Evolutionary conservation across 164 flowering plant species (phyloP).

Genomic region (Sedum album): DNA sequence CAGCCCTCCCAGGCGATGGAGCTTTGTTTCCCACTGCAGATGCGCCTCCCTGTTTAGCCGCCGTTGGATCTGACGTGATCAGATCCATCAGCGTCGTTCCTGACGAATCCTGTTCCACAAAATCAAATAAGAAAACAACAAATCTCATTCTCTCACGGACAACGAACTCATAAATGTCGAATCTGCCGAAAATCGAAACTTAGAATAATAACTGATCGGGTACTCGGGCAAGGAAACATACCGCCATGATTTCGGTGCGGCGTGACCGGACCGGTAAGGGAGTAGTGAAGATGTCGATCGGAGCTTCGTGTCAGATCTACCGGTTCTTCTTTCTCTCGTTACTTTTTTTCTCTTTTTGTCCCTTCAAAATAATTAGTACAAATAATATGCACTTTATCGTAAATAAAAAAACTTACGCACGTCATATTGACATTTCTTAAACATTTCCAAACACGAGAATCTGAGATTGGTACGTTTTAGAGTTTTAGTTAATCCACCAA

Average conservation of each 20-base stretch:
- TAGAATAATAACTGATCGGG: not conserved
- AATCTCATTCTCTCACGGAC: not conserved
- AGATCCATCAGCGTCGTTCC: slow-evolving; percentile 98
- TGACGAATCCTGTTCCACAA: slow-evolving; percentile 47
- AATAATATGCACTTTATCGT: no score
- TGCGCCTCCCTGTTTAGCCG: slow-evolving; percentile 24
- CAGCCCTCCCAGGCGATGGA: slow-evolving; percentile 17
- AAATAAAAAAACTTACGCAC: no score
- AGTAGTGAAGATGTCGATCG: not conserved
- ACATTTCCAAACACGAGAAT: no score
- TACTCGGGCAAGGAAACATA: not conserved
- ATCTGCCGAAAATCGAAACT: not conserved
- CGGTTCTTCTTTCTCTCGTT: no score
- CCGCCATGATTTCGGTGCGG: not conserved
- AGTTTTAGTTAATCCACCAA: no score
- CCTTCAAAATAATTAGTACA: no score
- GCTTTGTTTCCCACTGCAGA: slow-evolving; percentile 23
- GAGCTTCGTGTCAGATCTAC: not conserved
- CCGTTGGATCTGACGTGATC: slow-evolving; percentile 75
- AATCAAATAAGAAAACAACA: not conserved
- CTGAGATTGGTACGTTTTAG: no score
- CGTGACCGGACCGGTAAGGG: not conserved
- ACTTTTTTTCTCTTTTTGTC: no score
- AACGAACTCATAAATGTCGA: not conserved
- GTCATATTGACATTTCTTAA: no score